phyloP scores from a whole-genome alignment of 176 grass and related monocot species.

The Pontederia crassipes region DNA sequence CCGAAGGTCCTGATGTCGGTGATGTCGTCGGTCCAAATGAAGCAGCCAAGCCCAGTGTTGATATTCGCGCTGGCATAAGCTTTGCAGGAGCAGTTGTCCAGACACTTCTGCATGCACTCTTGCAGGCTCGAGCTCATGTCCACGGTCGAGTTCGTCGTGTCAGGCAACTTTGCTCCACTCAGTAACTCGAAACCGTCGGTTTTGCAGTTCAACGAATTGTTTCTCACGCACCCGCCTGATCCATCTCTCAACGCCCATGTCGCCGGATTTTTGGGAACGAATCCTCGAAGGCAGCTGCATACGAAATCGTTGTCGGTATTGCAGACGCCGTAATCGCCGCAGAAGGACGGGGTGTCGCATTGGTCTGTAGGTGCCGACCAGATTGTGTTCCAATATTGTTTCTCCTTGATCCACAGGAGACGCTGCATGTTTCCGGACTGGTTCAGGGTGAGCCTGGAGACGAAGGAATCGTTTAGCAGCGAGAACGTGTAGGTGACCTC shows the following conservation, averaged over 20 bases:
- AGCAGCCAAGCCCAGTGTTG: not conserved
- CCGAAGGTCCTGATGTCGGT: not conserved
- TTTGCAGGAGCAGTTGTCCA: constrained; percentile 60
- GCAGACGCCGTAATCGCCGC: constrained; percentile 57
- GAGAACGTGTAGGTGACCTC: constrained; percentile 39
- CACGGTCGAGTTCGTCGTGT: constrained; percentile 49
- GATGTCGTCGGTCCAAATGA: not conserved
- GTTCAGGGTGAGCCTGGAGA: constrained; percentile 52
- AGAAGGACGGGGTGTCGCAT: constrained; percentile 47
- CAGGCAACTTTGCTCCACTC: constrained; percentile 40
- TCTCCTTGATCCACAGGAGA: constrained; percentile 30
- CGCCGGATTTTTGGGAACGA: constrained; percentile 32
- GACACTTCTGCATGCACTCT: constrained; percentile 49
- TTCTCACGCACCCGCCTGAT: constrained; percentile 42
- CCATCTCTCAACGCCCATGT: constrained; percentile 55
- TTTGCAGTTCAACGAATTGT: constrained; percentile 32
- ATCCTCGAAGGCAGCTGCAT: constrained; percentile 47
- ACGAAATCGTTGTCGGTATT: constrained; percentile 10
- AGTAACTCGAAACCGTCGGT: constrained; percentile 48
- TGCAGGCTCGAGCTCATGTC: constrained; percentile 34
- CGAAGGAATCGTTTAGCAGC: not conserved
- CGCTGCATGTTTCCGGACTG: constrained; percentile 31
- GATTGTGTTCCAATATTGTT: constrained; percentile 37
- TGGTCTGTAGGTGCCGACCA: constrained; percentile 53
- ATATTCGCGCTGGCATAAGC: constrained; percentile 29